Base-by-base conservation (phyloP, 2,329 filamentous ascomycete species). In the Penicillium nordicum region DNA sequence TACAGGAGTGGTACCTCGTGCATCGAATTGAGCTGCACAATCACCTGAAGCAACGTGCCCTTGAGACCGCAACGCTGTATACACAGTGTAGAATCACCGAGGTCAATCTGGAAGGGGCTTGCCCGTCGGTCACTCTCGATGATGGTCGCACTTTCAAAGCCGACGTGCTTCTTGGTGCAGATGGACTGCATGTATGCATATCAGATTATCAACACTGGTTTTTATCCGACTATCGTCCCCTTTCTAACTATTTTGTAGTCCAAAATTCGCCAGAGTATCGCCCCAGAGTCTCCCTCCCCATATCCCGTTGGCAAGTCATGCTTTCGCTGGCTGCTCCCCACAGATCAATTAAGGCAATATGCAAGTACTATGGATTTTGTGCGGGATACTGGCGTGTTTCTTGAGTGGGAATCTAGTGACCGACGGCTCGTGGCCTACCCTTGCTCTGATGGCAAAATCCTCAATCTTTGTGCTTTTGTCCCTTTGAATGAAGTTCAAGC, bases 401-500 rank as follows among this genome's bases (percentile, higher is more conserved):
- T 72, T 4, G 77, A 80, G 63, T 76, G 74, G 60, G 71, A 75
- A 25, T 75, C 64, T 0, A 55, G 65, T 1, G 77, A 80, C 50
- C 69, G 76, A 4, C 68, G 77, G 8, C 64, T 80, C 0, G 74
- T 81, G 3, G 73, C 76, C 23, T 80, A 79, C 60, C 80, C 77
- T 0, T 80, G 78, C 18, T 70, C 71, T 0, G 69, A 78, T 53
- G 77, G 78, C 55, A 72, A 71, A 7, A 51, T 79, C 23, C 64
- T 80, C 50, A 81, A 81, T 55, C 76, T 68, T 72, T 80, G 5
- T 75, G 76, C 52, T 72, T 84, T 49, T 76, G 80, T 63, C 74
- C 81, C 8, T 69, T 79, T 41, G 30, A 72, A 69, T 1, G 72
- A 76, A 16, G 68, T 70, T 1, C 42, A 51, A 2, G 10, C n/a